Evolutionary conservation across 305 asterid genomes (phyloP), one percentile per base, ranked within the genome.

Genomic region (Salvia sclarea): DNA sequence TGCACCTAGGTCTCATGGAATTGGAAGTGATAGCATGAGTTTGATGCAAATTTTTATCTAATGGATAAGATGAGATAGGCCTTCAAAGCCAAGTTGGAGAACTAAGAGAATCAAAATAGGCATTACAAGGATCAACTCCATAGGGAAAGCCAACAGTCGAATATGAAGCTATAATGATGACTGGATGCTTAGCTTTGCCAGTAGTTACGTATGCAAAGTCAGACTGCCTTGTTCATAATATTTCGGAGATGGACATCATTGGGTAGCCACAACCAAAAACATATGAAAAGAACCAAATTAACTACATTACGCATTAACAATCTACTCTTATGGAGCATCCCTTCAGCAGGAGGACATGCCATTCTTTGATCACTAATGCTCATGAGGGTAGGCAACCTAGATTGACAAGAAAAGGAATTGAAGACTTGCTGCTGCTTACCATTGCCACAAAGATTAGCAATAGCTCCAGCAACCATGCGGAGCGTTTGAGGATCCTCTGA

Each of bases 401-500:
- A 43, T 41, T 13, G 24, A 25, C 18, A 35, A 10, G 6, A 16
- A 61, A 25, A 30, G 31, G 49, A 13, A 50, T 13, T 14, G 25
- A 22, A 40, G 55, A n/a, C n/a, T n/a, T 37, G 38, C 37, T 30
- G 21, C 17, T 40, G 28, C 72, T 64, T 82, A 92, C 98, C 98
- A 57, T 89, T 92, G 68, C 98, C 96, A 74, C 98, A 89, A 33
- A 89, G 94, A 73, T 92, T 92, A 49, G 98, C 98, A 31, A 89
- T 78, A 40, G 96, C 98, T 64, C 96, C 98, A 43, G 98, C 98
- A 56, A 89, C 87, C 96, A 92, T 89, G 47, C 96, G 96, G 44
- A 92, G 93, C 16, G 98, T 92, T 80, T 92, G 98, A 69, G 98
- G 94, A 80, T 89, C 96, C 69, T 86, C 85, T 5, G 95, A 94